phyloP scores from a whole-genome alignment of 495 filamentous ascomycete genomes.

The Penicillium turbatum region DNA sequence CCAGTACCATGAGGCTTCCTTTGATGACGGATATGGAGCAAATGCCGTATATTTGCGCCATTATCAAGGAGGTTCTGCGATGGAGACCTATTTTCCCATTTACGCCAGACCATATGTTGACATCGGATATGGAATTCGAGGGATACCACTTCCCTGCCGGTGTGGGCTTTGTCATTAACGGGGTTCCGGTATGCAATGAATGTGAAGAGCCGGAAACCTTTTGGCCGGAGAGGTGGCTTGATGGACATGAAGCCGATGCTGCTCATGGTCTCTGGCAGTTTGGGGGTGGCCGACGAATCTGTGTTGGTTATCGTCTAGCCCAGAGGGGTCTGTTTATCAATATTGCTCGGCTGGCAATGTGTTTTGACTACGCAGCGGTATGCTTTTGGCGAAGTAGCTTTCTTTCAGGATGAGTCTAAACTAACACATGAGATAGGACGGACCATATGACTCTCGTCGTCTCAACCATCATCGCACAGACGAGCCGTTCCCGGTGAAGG shows the following conservation, averaged over 20 bases:
- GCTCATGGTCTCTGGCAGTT: conserved; percentile 31
- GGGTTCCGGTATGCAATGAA: conserved; percentile 27
- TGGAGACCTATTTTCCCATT: conserved; percentile 35
- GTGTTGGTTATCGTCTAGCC: conserved; percentile 45
- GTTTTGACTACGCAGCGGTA: conserved; percentile 38
- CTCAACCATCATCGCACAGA: conserved; percentile 25
- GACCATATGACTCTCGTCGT: conserved; percentile 10
- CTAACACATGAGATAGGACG: conserved; percentile 11
- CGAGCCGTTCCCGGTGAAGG: conserved; percentile 27
- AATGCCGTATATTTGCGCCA: conserved; percentile 30
- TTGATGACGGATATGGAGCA: conserved; percentile 19
- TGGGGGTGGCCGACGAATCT: conserved; percentile 42
- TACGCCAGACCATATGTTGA: conserved; percentile 29
- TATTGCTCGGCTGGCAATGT: conserved; percentile 40
- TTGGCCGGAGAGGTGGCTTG: conserved; percentile 43
- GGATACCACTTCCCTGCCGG: conserved; percentile 47
- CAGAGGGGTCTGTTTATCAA: conserved; percentile 40
- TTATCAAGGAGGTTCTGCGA: conserved; percentile 33
- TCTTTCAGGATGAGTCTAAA: neutral
- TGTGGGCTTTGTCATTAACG: conserved; percentile 35
- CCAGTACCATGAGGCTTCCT: conserved; percentile 29
- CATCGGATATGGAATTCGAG: conserved; percentile 48
- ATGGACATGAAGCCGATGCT: conserved; percentile 30
- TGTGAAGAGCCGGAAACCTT: conserved; percentile 31
- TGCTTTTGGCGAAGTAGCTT: neutral